A percentile compares a stretch with the other conserved stretches of the same genome.
Conservation (phyloP, 257 asterid species). For the Solanum bulbocastanum region DNA sequence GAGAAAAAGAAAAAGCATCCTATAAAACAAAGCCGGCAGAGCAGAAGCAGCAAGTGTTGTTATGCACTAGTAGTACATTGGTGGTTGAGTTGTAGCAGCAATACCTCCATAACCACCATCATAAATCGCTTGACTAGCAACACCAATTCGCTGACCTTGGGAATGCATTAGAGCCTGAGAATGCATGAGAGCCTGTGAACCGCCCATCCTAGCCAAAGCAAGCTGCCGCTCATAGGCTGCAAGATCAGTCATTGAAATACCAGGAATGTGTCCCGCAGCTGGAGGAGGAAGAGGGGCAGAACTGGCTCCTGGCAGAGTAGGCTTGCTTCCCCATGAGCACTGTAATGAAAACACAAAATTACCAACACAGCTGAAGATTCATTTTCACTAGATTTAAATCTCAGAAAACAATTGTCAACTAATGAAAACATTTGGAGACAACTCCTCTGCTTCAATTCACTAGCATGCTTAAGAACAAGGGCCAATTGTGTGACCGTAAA, state of each 20-base stretch:
- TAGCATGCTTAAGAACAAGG: background rate
- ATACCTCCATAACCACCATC: conserved; percentile 39
- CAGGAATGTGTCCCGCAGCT: conserved; percentile 33
- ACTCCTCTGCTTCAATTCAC: background rate
- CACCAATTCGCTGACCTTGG: conserved; percentile 55
- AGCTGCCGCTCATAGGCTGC: conserved; percentile 56
- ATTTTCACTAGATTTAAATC: background rate
- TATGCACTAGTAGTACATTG: conserved; percentile 37
- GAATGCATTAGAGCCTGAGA: conserved; percentile 48
- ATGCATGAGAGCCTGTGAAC: conserved; percentile 56
- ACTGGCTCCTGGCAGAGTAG: conserved; percentile 65
- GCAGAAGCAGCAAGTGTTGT: background rate
- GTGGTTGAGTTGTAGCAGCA: conserved; percentile 34
- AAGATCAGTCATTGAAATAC: conserved; percentile 47
- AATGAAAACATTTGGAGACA: background rate
- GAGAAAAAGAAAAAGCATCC: background rate
- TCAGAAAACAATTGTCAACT: background rate
- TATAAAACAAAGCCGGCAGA: background rate
- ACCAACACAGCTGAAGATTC: background rate
- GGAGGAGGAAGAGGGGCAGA: conserved; percentile 75
- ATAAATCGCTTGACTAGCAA: conserved; percentile 41
- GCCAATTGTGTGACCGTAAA: background rate
- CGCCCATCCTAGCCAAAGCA: conserved; percentile 47
- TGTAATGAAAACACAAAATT: background rate
- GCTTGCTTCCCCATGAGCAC: conserved; percentile 95